Base-by-base conservation (phyloP, 257 asterid species). In the Solanum habrochaites region DNA sequence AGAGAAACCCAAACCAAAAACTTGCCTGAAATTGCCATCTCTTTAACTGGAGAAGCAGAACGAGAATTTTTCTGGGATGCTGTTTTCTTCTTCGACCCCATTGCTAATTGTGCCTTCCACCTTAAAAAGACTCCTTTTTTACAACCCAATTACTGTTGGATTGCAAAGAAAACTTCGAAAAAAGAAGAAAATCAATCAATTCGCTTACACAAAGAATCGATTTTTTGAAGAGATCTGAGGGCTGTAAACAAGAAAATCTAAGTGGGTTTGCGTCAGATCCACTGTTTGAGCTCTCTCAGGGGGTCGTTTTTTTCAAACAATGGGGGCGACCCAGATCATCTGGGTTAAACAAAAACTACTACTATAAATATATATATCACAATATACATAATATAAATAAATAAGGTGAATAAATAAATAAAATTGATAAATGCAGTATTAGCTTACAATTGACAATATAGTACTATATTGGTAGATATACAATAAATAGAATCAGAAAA, bases 11-110 rank as follows among this genome's bases (percentile, higher is more conserved):
- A 6, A 37, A 43, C 58, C 7, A 21, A 72, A 86, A 78, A 88
- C 92, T 88, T 88, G 88, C 92, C 92, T 35, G 88, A 69, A 84
- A 86, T 81, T 14, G 91, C 82, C 73, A 85, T 60, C 37, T 90
- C 86, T 11, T 86, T 87, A 67, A 85, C 89, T 37, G 87, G 86
- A 31, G 91, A 29, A 47, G 82, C 85, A 39, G 87, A 21, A n/a
- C 31, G 74, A 11, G 67, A 14, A 43, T 37, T 72, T 74, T 72
- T 82, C 70, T 42, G n/a, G 2, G 87, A 13, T 72, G 73, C 86
- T 27, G 52, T 39, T 42, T 90, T 86, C 35, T 84, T 90, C 89
- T 73, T 83, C 40, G 90, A 88, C 45, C 89, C 89, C 91, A 90
- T 90, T 31, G 29, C 7, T 21, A n/a, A 14, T 70, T 69, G 21